Evolutionary conservation across 352 stramenopile genomes (phyloP).

Genomic region (Pythium oligandrum): DNA sequence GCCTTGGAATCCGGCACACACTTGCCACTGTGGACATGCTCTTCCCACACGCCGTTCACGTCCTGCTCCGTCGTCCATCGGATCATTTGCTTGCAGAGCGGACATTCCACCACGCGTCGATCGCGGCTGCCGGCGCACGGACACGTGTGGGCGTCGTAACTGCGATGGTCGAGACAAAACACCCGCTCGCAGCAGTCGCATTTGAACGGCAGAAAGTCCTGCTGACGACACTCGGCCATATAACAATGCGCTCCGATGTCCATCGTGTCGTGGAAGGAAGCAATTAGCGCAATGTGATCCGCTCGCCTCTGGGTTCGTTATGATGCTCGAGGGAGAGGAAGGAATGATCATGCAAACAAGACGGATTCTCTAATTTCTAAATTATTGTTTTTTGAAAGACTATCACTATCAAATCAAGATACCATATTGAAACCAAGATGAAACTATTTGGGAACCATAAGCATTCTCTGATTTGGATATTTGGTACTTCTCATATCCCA

Average conservation of each 20-base stretch:
- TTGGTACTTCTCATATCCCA: too few relatives aligned
- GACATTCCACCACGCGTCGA: conserved; percentile 65
- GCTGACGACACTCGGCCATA: conserved; percentile 56
- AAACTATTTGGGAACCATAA: too few relatives aligned
- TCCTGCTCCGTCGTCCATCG: conserved; percentile 71
- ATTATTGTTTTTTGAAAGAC: too few relatives aligned
- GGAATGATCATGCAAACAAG: too few relatives aligned
- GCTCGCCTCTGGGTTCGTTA: too few relatives aligned
- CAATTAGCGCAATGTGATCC: conserved; percentile 1
- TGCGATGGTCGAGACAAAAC: conserved; percentile 85
- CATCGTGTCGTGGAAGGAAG: conserved; percentile 23
- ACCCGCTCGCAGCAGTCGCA: conserved; percentile 78
- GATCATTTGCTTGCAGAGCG: conserved; percentile 60
- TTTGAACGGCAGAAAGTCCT: conserved; percentile 84
- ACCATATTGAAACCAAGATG: too few relatives aligned
- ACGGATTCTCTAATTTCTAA: too few relatives aligned
- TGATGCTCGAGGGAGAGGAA: too few relatives aligned
- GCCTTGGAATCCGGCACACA: conserved; percentile 33
- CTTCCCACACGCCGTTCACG: conserved; percentile 68
- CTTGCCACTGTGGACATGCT: conserved; percentile 52
- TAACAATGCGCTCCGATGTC: conserved; percentile 73
- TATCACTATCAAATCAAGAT: too few relatives aligned
- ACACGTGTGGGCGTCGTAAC: conserved; percentile 71
- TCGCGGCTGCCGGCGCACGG: conserved; percentile 56
- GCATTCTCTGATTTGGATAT: too few relatives aligned